These are phyloP conservation scores for Ceratocystis cubensis DNA, from an alignment of 2,329 filamentous ascomycete genomes.

Conservation along the genomic window DNA sequence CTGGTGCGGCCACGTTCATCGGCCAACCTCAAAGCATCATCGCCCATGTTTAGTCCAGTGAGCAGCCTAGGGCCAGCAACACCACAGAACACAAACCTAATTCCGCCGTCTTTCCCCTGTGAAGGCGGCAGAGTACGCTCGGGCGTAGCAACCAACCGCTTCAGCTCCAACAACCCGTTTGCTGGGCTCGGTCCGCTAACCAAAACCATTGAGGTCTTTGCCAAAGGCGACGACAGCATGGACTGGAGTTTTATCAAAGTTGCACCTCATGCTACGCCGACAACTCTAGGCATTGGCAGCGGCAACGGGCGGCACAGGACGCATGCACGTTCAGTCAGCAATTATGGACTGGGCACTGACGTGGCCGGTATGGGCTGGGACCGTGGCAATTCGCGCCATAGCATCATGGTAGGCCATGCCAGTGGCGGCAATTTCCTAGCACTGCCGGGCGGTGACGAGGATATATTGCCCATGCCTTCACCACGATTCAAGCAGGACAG, in stretches of 20 bases:
- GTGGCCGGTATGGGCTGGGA: slow-evolving; percentile 39
- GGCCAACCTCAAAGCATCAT: slow-evolving; percentile 23
- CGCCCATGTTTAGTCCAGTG: slow-evolving; percentile 17
- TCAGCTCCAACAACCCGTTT: slow-evolving; percentile 51
- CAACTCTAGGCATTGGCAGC: slow-evolving; percentile 3
- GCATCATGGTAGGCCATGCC: slow-evolving; percentile 39
- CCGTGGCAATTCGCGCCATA: slow-evolving; percentile 39
- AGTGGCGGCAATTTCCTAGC: slow-evolving; percentile 42
- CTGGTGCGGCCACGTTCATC: slow-evolving; percentile 30
- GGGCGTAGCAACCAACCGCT: slow-evolving; percentile 28
- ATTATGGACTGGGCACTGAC: slow-evolving; percentile 45
- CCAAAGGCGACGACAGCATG: slow-evolving; percentile 45
- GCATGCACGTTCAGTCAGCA: slow-evolving; percentile 38
- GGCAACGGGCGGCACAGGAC: neutral
- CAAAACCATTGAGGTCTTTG: slow-evolving; percentile 47
- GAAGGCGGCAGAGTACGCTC: slow-evolving; percentile 23
- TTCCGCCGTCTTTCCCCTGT: slow-evolving; percentile 20
- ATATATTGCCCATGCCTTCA: slow-evolving; percentile 21
- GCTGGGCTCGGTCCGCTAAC: slow-evolving; percentile 34
- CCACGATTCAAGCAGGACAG: slow-evolving; percentile 25
- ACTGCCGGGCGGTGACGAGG: slow-evolving; percentile 31
- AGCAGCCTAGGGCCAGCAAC: slow-evolving; percentile 23
- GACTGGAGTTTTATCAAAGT: slow-evolving; percentile 48
- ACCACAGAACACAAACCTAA: slow-evolving; percentile 20
- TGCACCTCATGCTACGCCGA: slow-evolving; percentile 26